phyloP scores from a whole-genome alignment of 805 yeast genomes.

The Metschnikowia koreensis region DNA sequence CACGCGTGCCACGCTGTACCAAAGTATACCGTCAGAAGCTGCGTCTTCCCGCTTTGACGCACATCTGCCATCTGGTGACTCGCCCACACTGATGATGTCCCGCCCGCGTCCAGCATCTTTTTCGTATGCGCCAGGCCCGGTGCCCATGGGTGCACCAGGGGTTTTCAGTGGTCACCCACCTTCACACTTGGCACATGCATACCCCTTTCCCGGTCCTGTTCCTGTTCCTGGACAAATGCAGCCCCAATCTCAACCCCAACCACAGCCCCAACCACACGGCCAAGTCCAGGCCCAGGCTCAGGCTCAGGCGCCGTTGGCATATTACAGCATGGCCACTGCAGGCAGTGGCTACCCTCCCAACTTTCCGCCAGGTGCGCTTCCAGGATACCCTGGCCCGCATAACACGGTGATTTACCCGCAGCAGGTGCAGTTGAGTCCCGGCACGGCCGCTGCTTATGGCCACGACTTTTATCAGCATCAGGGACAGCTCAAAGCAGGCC shows the following conservation, averaged over 20 bases:
- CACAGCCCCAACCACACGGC: no score
- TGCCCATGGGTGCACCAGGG: conserved; percentile 1
- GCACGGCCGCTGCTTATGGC: not conserved
- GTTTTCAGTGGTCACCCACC: not conserved
- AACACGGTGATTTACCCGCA: not conserved
- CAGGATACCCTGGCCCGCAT: not conserved
- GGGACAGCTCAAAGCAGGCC: not conserved
- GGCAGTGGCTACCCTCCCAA: conserved; percentile 9
- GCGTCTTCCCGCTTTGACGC: not conserved
- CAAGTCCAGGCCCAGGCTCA: not conserved
- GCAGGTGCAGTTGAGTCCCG: conserved; percentile 1
- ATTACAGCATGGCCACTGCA: conserved; percentile 9
- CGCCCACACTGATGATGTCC: conserved; percentile 7
- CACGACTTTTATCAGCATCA: conserved; percentile 2
- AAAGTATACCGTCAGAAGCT: conserved; percentile 4
- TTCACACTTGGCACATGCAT: conserved; percentile 1
- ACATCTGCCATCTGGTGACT: conserved; percentile 7
- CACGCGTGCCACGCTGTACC: conserved; percentile 9
- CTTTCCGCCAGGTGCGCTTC: not conserved
- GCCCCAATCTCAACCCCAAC: no score
- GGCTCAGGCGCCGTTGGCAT: not conserved
- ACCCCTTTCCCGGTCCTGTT: not conserved
- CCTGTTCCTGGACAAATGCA: not conserved
- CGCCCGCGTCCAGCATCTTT: conserved; percentile 16
- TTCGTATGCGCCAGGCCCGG: conserved; percentile 8